Base-by-base conservation (phyloP, 306 rosid species). In the Vicia villosa region DNA sequence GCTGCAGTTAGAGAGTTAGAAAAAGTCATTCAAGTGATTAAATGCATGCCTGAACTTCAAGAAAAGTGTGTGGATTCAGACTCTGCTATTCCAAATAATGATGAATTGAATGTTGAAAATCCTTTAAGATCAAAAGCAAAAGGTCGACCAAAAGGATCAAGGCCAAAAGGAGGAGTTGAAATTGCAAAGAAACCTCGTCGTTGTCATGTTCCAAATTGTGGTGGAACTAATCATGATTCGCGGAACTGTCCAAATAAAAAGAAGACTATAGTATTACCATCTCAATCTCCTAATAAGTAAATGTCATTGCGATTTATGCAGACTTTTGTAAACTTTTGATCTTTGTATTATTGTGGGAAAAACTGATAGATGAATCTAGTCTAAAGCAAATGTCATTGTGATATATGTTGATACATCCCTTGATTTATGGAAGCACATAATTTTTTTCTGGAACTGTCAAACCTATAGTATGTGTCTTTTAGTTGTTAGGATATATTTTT, bases 131-230 rank as follows among this genome's bases (percentile, higher is more conserved):
- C 3, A 47, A 47, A 47, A 47, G 16, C 54, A 47, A 47, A 47
- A 16, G 54, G 54, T 47, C 21, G 54, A 47, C 54, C 54, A 47
- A 43, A 43, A 43, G 15, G 49, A 43, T 43, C 49, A 43, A 43
- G 49, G 49, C 49, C 15, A 43, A 43, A 43, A 43, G 8, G 49
- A 43, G 49, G 49, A 14, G 17, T 43, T 14, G 17, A 43, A 16
- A 17, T 47, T 16, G 54, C 11, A 8, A 50, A 50, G 56, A 50
- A 50, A 2, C 57, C 57, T 50, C 14, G 57, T 50, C 14, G 5
- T 50, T 50, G 57, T 17, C 57, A 50, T 50, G 24, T 50, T 19
- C 24, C 28, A 19, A 19, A 50, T 19, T 50, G 28, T 9, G 28
- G 57, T 19, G 57, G 57, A 50, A 50, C 57, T 50, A 16, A 50